Base-by-base conservation (phyloP, 306 rosid genomes). In the Benincasa hispida region DNA sequence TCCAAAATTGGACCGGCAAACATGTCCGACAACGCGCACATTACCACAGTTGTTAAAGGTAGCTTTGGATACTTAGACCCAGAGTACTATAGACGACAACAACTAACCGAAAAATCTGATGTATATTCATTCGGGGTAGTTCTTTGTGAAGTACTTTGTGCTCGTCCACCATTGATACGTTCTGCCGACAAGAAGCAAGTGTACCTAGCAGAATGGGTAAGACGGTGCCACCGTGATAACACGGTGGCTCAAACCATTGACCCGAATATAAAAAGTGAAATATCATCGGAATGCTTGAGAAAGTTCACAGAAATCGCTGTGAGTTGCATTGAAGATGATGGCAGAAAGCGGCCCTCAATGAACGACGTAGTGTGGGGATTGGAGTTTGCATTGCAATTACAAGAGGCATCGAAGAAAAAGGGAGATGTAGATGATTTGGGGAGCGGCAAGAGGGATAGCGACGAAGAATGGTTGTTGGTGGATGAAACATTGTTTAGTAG, bases 121-220 rank as follows among this genome's bases (percentile, higher is more conserved):
- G 91, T 90, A 10, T 87, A 88, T 78, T 90, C 92, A 0, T 88
- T 85, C 6, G 91, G 91, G 0, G 91, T 90, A 1, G 87, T 90
- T 4, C 42, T 90, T 13, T 77, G 82, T 8, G 96, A 90, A 69
- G 80, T 83, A 1, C 53, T 90, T 21, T 81, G 91, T 75, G 89
- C 77, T 6, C 83, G 87, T 67, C 47, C 86, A 0, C 84, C 85
- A 0, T 2, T 85, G 2, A 25, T 87, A 0, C 80, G 81, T 0
- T 80, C 72, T 0, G 58, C 53, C 0, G 87, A 83, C 5, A 74
- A 80, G 74, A 53, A 32, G 65, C 84, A 86, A 32, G 81, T 60
- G 75, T 80, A 19, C 37, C 18, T 90, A 0, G 89, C 77, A 0
- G 37, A 55, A 2, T 90, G 89, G 91, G 78, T 57, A 5, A 59